phyloP scores from a whole-genome alignment of 164 flowering plant species.

The Magnolia changhungtana region DNA sequence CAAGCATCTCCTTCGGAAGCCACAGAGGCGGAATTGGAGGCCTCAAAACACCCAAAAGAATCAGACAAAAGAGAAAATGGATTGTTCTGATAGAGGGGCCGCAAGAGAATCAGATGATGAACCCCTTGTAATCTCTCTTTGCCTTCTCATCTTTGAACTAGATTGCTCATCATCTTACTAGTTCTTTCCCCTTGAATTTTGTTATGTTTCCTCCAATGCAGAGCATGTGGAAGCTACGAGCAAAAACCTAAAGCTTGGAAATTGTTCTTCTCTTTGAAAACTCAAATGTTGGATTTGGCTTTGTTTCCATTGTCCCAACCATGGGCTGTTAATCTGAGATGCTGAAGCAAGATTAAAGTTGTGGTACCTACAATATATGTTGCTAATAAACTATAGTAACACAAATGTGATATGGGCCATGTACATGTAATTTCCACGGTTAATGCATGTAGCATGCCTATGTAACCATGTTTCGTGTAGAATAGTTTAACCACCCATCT shows the following conservation, averaged over 20 bases:
- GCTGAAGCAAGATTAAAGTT: neutral
- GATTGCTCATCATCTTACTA: neutral
- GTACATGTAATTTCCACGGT: too few relatives aligned
- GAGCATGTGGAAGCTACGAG: constrained; percentile 52
- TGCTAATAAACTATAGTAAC: too few relatives aligned
- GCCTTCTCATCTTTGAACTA: neutral
- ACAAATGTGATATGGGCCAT: too few relatives aligned
- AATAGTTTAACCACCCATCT: too few relatives aligned
- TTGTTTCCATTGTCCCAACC: neutral
- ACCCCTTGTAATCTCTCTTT: constrained; percentile 45
- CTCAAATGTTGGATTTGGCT: neutral
- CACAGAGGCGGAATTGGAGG: constrained; percentile 16
- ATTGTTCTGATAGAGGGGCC: constrained; percentile 19
- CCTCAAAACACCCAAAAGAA: constrained; percentile 17
- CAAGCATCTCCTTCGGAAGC: neutral
- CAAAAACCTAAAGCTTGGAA: neutral
- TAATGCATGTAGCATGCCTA: too few relatives aligned
- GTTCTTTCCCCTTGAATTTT: neutral
- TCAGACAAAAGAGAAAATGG: constrained; percentile 19
- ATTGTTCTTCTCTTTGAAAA: neutral
- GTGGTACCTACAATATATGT: too few relatives aligned
- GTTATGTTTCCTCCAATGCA: constrained; percentile 29
- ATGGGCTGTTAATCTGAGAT: neutral
- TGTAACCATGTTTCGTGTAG: too few relatives aligned
- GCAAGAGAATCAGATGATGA: constrained; percentile 62